Evolutionary conservation across 1,139 yeast species (phyloP).

Genomic region (Taphrina deformans): DNA sequence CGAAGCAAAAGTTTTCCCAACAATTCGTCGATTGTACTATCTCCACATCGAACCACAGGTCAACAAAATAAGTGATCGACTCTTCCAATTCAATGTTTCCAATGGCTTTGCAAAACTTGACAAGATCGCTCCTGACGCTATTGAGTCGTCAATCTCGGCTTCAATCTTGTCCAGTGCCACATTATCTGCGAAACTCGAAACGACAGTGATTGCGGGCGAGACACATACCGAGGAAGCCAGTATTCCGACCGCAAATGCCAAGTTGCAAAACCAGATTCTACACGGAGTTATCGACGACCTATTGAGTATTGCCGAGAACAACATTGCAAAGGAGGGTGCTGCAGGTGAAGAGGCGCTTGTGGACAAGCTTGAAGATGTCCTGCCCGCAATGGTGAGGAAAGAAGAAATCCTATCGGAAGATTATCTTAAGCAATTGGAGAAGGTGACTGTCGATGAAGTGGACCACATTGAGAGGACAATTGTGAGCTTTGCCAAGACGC

Average conservation of each 20-base stretch:
- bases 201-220: constrained; percentile 25
- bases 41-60: constrained; percentile 34
- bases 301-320: constrained; percentile 26
- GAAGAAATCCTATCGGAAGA: constrained; percentile 16
- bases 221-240: constrained; percentile 5
- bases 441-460: constrained; percentile 9
- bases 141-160: constrained; percentile 22
- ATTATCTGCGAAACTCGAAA: not conserved
- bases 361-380: constrained; percentile 12
- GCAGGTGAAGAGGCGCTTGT: constrained; percentile 18
- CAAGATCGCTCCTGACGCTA: not conserved
- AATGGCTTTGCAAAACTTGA: constrained; percentile 20
- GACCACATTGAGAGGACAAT: constrained; percentile 14
- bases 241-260: constrained; percentile 8
- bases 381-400: constrained; percentile 14
- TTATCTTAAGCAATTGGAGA: constrained; percentile 15
- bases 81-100: constrained; percentile 31
- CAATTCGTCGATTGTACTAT: constrained; percentile 11
- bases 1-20: constrained; percentile 12
- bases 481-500: constrained; percentile 5
- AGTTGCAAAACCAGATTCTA: constrained; percentile 12
- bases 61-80: constrained; percentile 15
- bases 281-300: constrained; percentile 18
- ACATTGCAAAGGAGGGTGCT: constrained; percentile 15
- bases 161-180: constrained; percentile 20